Conservation (phyloP, 495 filamentous ascomycete genomes). For the Venustampulla echinocandica region DNA sequence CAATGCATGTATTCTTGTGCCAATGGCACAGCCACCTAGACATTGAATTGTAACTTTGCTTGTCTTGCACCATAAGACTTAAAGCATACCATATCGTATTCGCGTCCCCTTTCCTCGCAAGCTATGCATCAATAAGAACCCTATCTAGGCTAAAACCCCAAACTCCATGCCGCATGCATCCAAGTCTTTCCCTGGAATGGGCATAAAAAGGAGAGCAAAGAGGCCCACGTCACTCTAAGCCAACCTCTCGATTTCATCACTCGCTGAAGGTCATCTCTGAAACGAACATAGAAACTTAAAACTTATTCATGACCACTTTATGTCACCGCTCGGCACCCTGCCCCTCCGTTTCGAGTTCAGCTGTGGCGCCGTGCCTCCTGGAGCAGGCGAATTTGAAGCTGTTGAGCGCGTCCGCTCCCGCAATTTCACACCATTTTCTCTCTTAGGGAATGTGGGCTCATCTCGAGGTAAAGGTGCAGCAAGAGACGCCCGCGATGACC, state of each 20-base stretch:
- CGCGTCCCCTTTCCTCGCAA: no score
- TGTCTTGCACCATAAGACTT: slow-evolving; percentile 1
- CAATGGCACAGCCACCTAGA: neutral
- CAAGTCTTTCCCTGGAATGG: neutral
- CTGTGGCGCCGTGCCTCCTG: slow-evolving; percentile 17
- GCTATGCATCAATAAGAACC: slow-evolving; percentile 18
- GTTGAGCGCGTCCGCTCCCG: slow-evolving; percentile 14
- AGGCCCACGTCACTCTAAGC: neutral
- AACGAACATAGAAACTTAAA: no score
- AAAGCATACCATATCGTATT: slow-evolving; percentile 1
- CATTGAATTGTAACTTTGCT: slow-evolving; percentile 4
- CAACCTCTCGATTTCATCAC: neutral
- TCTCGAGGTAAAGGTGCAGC: slow-evolving; percentile 7
- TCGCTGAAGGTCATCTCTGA: no score
- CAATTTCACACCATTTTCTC: slow-evolving; percentile 8
- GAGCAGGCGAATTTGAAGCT: neutral
- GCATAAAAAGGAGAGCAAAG: neutral
- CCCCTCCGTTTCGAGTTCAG: slow-evolving; percentile 20
- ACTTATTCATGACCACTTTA: slow-evolving; percentile 20
- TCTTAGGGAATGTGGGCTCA: neutral
- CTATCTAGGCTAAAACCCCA: neutral
- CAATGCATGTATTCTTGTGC: neutral
- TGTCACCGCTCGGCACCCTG: slow-evolving; percentile 17
- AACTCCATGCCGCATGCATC: slow-evolving; percentile 9
- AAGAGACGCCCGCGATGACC: slow-evolving; percentile 16